Evolutionary conservation across 768 basidiomycete species (phyloP), one percentile per base, ranked within the genome.

Genomic region (Multifurca ochricompacta): DNA sequence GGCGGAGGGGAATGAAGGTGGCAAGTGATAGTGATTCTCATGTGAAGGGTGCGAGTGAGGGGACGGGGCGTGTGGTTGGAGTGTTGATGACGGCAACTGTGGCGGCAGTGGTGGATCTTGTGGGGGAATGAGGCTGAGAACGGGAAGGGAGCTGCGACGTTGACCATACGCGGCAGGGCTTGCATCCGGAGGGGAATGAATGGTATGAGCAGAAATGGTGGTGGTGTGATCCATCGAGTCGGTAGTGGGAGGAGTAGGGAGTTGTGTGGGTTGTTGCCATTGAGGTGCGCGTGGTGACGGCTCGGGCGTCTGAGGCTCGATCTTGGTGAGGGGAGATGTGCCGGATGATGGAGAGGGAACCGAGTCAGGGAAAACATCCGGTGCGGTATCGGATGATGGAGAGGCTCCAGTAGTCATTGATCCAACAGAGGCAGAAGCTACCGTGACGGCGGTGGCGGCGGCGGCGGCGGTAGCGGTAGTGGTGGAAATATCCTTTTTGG

Each of bases 81-180:
- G 30, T 2, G 39, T 27, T 21, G 56, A 48, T 9, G 50, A 35
- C 1, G 35, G 35, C 13, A 32, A 18, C 10, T 40, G 46, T 19
- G 45, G 23, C 23, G 43, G 51, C 28, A 31, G 28, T n/a, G 37
- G 28, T n/a, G 37, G 25, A 9, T 56, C 53, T 42, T 56, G 57
- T 11, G 57, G 54, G 3, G 57, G 48, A 16, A 59, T 14, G 8
- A 59, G 59, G 35, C 44, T 51, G 16, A 58, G 46, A 1, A 52
- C 50, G 10, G 59, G 59, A 21, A 59, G 59, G 6, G 59, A 59
- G 36, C 48, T 41, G 25, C 59, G 59, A 30, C 59, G 59, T 25
- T 23, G 49, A 3, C 56, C 59, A 13, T 59, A 59, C 16, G 31
- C 50, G 14, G 30, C 19, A 3, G 51, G 56, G 23, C 34, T 27